phyloP scores from a whole-genome alignment of 2,329 filamentous ascomycete species.

The Fusarium sp. region DNA sequence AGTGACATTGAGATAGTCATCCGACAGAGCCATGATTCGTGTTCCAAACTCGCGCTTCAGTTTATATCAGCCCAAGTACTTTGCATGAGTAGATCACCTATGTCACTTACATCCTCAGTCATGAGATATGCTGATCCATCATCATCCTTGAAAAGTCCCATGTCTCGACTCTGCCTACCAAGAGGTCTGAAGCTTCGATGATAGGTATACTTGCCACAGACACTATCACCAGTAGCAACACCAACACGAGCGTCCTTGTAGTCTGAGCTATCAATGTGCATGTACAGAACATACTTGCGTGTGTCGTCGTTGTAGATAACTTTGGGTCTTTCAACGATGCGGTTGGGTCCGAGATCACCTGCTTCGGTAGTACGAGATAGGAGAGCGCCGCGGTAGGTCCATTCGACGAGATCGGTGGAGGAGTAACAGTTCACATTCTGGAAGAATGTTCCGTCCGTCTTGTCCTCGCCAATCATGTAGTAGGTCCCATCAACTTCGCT shows the following conservation, averaged over 20 bases:
- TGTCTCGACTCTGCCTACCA: constrained; percentile 61
- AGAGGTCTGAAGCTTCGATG: constrained; percentile 51
- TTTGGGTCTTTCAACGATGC: constrained; percentile 75
- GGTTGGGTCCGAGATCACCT: constrained; percentile 69
- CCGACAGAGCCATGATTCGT: constrained; percentile 66
- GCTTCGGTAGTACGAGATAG: constrained; percentile 58
- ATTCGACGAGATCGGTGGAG: constrained; percentile 70
- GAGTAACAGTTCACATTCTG: constrained; percentile 76
- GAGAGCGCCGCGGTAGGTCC: constrained; percentile 70
- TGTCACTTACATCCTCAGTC: constrained; percentile 66
- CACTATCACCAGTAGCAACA: constrained; percentile 67
- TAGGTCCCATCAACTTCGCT: constrained; percentile 62
- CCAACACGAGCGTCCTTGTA: constrained; percentile 74
- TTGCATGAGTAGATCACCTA: fast-evolving
- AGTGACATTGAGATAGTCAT: constrained; percentile 66
- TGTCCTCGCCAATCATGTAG: constrained; percentile 78
- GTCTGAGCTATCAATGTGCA: constrained; percentile 72
- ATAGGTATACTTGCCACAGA: constrained; percentile 68
- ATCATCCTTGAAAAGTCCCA: constrained; percentile 71
- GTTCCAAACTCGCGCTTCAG: constrained; percentile 65
- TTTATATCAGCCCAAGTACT: fast-evolving
- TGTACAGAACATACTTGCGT: constrained; percentile 73
- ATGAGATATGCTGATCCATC: constrained; percentile 70
- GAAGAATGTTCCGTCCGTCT: constrained; percentile 70
- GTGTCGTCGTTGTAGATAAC: constrained; percentile 75